Conservation (phyloP, 495 filamentous ascomycete genomes). For the Oidiodendron maius region DNA sequence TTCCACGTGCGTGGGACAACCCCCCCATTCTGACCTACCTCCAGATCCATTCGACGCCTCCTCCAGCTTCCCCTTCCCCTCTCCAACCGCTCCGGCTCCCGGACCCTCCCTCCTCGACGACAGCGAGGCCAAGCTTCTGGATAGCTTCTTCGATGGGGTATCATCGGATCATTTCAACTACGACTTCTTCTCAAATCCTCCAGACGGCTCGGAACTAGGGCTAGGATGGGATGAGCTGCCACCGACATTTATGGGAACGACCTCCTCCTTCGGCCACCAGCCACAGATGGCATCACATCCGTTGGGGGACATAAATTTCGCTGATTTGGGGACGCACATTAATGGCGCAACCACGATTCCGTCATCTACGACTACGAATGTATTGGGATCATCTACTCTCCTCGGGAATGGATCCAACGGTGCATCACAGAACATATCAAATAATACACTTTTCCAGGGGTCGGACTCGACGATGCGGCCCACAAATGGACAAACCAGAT, state of each 20-base stretch:
- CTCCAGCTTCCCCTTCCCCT: constrained; percentile 48
- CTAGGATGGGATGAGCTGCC: constrained; percentile 53
- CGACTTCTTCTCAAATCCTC: constrained; percentile 35
- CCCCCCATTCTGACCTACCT: constrained; percentile 30
- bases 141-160: constrained; percentile 56
- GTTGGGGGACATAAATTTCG: constrained; percentile 15
- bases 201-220: constrained; percentile 38
- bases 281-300: constrained; percentile 1
- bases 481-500: constrained; percentile 11
- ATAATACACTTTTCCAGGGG: constrained; percentile 5
- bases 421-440: constrained; percentile 14
- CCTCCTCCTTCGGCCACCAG: constrained; percentile 54
- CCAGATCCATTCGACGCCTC: constrained; percentile 22
- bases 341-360: constrained; percentile 18
- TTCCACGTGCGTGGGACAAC: too few species aligned
- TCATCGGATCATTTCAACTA: constrained; percentile 47
- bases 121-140: constrained; percentile 54
- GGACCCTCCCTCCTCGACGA: constrained; percentile 56
- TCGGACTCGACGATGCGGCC: constrained; percentile 8
- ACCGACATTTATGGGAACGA: constrained; percentile 53
- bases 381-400: constrained; percentile 36
- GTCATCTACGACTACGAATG: constrained; percentile 30
- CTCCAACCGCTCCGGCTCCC: constrained; percentile 50
- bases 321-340: constrained; percentile 13
- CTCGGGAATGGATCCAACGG: constrained; percentile 24